phyloP scores from a whole-genome alignment of 2,329 filamentous ascomycete species.

The Coniochaeta sp. region DNA sequence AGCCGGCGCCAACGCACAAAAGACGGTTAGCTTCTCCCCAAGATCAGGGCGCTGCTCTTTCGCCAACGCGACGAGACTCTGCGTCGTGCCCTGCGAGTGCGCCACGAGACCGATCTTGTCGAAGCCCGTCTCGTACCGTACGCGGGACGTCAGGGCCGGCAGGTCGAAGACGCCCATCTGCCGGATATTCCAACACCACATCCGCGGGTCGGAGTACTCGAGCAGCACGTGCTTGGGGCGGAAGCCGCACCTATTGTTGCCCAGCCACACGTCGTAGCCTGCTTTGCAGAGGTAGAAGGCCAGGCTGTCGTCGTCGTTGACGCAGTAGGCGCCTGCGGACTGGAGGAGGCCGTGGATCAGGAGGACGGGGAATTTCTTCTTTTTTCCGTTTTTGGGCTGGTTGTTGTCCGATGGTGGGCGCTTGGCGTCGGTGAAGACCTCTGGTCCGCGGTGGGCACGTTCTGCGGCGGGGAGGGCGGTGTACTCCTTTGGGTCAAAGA shows the following conservation, averaged over 20 bases:
- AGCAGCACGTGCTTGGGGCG: slow-evolving; percentile 68
- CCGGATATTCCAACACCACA: slow-evolving; percentile 96
- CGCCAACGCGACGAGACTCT: slow-evolving; percentile 80
- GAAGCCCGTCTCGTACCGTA: slow-evolving; percentile 77
- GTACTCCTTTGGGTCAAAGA: slow-evolving; percentile 77
- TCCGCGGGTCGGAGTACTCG: slow-evolving; percentile 68
- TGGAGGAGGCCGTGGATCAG: slow-evolving; percentile 86
- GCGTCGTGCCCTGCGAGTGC: slow-evolving; percentile 86
- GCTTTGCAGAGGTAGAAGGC: slow-evolving; percentile 90
- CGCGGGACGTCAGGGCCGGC: slow-evolving; percentile 70
- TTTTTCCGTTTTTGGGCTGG: slow-evolving; percentile 39
- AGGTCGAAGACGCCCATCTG: slow-evolving; percentile 91
- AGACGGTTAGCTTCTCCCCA: slow-evolving; percentile 75
- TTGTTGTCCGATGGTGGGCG: slow-evolving; percentile 20
- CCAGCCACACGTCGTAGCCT: slow-evolving; percentile 92
- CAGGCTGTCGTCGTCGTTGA: slow-evolving; percentile 81
- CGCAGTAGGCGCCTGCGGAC: slow-evolving; percentile 80
- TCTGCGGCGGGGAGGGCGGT: slow-evolving; percentile 40
- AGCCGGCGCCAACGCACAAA: slow-evolving; percentile 85
- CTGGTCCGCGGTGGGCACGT: slow-evolving; percentile 48
- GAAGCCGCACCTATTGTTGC: slow-evolving; percentile 88
- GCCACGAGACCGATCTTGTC: slow-evolving; percentile 74
- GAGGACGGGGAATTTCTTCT: slow-evolving; percentile 71
- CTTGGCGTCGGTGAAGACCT: slow-evolving; percentile 48
- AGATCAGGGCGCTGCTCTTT: slow-evolving; percentile 85